Evolutionary conservation across 768 basidiomycete species (phyloP), one percentile per base, ranked within the genome.

Genomic region (Mycena sanguinolenta): DNA sequence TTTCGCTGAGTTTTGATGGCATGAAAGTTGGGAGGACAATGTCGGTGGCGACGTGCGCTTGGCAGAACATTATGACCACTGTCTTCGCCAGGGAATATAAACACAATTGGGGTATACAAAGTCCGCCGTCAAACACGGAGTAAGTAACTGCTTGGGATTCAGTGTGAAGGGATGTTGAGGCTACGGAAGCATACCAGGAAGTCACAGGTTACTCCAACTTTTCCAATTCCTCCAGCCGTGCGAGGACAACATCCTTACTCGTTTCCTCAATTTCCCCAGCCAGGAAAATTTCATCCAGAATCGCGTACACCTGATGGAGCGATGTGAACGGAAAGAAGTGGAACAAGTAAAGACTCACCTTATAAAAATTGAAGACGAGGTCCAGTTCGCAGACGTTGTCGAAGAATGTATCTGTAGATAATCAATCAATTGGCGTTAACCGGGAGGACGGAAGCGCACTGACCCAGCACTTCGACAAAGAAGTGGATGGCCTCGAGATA

Each of bases 211-310:
- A 97, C 81, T 97, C 96, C 65, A 98, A 84, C 81, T 97, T 96
- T 84, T 99, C 98, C 70, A 99, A 83, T 77, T 93, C 93, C 75
- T 98, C 97, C 57, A 99, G 81, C 72, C 98, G 88, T 59, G 93
- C 88, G 52, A 99, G 82, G 3, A 99, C 97, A 32, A 99, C 97
- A 63, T 96, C 95, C 78, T 98, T 99, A 79, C 94, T 96, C 38
- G 97, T 99, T 82, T 99, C 98, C 81, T 99, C 97, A 49, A 99
- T 93, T 82, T 99, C 98, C 6, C 98, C 98, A 3, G 98, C 98
- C 17, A 99, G 87, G 84, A 99, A 99, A 61, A 98, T 95, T 78
- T 99, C 98, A 78, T 99, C 98, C 65, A 99, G 85, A 63, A 99
- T 98, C 3, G 98, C 96, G 77, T 99, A 99, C 9, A 99, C 97